Evolutionary conservation across 371 early-diverging fungal genomes (phyloP).

Genomic region (Vittaforma corneae): DNA sequence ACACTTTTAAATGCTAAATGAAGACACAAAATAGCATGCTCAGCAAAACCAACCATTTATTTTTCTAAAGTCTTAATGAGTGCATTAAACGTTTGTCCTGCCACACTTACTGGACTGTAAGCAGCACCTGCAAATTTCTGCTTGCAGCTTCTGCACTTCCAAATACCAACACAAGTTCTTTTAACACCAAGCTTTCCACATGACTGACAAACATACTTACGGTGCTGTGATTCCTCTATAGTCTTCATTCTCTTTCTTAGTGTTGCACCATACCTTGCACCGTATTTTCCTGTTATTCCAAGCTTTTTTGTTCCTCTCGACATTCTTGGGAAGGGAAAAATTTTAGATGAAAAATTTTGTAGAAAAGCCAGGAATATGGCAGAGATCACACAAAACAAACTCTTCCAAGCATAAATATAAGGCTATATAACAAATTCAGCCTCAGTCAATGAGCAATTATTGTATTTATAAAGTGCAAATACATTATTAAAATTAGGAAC

Average conservation of each 20-base stretch:
- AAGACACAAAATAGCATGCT: no score
- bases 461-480: no score
- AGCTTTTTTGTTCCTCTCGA: conserved; percentile 94
- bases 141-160: conserved; percentile 92
- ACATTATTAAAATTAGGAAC: no score
- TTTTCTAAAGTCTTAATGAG: conserved; percentile 12
- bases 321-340: conserved; percentile 39
- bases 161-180: conserved; percentile 93
- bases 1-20: no score
- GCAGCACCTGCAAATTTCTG: conserved; percentile 95
- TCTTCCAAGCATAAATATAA: no score
- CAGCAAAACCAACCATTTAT: no score
- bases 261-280: conserved; percentile 99
- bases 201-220: conserved; percentile 94
- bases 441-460: no score
- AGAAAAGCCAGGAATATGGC: no score
- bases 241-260: conserved; percentile 97
- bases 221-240: conserved; percentile 97
- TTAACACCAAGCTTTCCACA: conserved; percentile 93
- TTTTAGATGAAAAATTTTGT: conserved; percentile 3
- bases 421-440: no score
- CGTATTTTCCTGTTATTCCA: conserved; percentile 98
- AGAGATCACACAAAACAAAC: no score
- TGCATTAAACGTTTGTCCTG: conserved; percentile 46
- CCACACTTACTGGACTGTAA: conserved; percentile 68